Evolutionary conservation across 139 green algal species (phyloP).

Genomic region (Chlorella sp.): DNA sequence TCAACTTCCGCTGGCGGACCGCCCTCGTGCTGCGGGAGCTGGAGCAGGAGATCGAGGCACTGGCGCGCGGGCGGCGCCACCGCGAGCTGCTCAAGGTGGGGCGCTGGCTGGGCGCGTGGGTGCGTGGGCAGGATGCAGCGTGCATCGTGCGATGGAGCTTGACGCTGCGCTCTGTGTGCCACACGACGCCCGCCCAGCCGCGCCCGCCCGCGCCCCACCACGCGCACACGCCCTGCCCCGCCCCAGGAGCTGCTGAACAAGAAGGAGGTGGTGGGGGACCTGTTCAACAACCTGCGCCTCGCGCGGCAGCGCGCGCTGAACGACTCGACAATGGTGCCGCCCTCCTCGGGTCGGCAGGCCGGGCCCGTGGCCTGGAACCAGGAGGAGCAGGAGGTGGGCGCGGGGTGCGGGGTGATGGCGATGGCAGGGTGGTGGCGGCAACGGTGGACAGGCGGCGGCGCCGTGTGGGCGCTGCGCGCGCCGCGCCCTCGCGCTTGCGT

Average conservation of each 20-base stretch:
- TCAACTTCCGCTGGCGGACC: slow-evolving; percentile 66
- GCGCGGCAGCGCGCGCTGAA: slow-evolving; percentile 36
- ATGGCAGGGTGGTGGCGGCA: too few species aligned
- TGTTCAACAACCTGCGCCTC: slow-evolving; percentile 92
- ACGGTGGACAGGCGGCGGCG: too few species aligned
- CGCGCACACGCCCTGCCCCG: too few species aligned
- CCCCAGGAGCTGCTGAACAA: slow-evolving; percentile 86
- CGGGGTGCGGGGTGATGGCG: too few species aligned
- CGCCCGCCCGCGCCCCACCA: too few species aligned
- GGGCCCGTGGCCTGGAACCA: neutral
- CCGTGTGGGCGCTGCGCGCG: too few species aligned
- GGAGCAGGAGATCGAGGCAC: slow-evolving; percentile 88
- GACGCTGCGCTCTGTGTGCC: too few species aligned
- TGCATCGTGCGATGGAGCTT: neutral
- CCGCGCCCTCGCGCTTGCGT: too few species aligned
- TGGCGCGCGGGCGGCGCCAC: slow-evolving; percentile 70
- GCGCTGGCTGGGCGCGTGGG: neutral
- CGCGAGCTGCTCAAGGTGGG: slow-evolving; percentile 69
- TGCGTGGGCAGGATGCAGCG: neutral
- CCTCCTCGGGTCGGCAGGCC: neutral
- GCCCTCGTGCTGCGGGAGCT: slow-evolving; percentile 90
- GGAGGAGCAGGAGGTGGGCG: slow-evolving; percentile 17
- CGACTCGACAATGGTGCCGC: neutral
- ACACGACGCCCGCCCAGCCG: too few species aligned
- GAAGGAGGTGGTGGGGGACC: slow-evolving; percentile 91